Evolutionary conservation across 1,139 yeast genomes (phyloP), one percentile per base, ranked within the genome.

Genomic region (Lodderomyces elongisporus): DNA sequence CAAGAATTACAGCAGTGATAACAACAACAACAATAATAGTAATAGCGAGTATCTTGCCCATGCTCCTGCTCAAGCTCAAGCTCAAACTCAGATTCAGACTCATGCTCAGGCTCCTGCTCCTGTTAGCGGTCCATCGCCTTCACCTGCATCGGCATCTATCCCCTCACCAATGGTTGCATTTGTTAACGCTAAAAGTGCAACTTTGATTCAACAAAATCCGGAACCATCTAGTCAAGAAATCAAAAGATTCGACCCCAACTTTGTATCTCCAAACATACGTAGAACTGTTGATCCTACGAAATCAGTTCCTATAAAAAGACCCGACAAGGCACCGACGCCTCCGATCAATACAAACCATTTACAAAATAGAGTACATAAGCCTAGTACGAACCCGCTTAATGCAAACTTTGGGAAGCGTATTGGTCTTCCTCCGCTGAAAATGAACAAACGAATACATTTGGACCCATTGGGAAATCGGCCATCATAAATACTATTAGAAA

Each of bases 151-250:
- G 10, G 9, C 26, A 13, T n/a, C 26, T 7, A 13, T 13, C 14
- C 14, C 12, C 6, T n/a, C 18, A 13, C 33, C 33, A 17, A 17
- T 18, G 13, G 25, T 72, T 6, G 52, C 71, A 13, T 79, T 79
- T 56, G 77, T 77, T 17, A 70, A 77, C 40, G 83, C 85, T 3
- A 68, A 72, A 44, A 70, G 70, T 9, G 83, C 84, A 0, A 73
- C 69, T 30, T 57, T 66, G 9, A 55, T 75, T 5, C 78, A 70
- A 40, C 57, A 62, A 24, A 63, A 67, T 20, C 67, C 74, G 0
- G 56, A 63, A 3, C 56, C 64, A 15, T 49, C 58, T 2, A 41
- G 59, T 4, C 27, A 28, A 10, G 53, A 57, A 7, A 47, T 64
- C 7, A 69, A 70, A 1, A 59, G 64, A 41, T 60, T 58, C 48